Base-by-base conservation (phyloP, 305 asterid genomes). In the Fraxinus angustifolia region DNA sequence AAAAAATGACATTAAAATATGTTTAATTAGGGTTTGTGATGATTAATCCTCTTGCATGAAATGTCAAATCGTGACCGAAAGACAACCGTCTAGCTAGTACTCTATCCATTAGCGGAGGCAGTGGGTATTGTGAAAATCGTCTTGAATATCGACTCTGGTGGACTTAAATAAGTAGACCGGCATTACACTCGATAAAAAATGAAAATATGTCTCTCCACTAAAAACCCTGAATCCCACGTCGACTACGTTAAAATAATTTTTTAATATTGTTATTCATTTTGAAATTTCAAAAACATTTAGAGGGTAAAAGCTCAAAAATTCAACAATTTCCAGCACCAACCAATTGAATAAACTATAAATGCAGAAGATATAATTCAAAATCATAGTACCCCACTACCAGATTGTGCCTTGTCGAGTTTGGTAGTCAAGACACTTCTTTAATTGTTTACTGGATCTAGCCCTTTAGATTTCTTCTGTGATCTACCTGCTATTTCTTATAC, bases 341-440 rank as follows among this genome's bases (percentile, higher is more conserved):
- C 85, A 76, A 79, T 83, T 60, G 28, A 83, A 81, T 74, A 78
- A 80, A 79, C 26, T 72, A 80, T 78, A 38, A 79, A 60, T 76
- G 38, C 65, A 33, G 78, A 77, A 48, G 60, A 30, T 56, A 34
- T 16, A 72, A 72, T 80, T 34, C 73, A 74, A 78, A 31, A 33
- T 74, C 28, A 35, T 71, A 40, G 11, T 42, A 76, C 82, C 85
- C 85, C 80, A 84, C 82, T 8, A 77, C 16, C 38, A 56, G 79
- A 84, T 80, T 82, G 75, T 38, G 75, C 81, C 68, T 71, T 86
- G 83, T 84, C 79, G 78, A 86, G 81, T 84, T 82, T 73, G 84
- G 83, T 79, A 79, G 76, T 79, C 70, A 45, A 78, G 71, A 77
- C 28, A 77, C 72, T 75, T 50, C 83, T 33, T 77, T 74, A 72